Conservation (phyloP, 139 green algal species). For the Tetraselmis chui region DNA sequence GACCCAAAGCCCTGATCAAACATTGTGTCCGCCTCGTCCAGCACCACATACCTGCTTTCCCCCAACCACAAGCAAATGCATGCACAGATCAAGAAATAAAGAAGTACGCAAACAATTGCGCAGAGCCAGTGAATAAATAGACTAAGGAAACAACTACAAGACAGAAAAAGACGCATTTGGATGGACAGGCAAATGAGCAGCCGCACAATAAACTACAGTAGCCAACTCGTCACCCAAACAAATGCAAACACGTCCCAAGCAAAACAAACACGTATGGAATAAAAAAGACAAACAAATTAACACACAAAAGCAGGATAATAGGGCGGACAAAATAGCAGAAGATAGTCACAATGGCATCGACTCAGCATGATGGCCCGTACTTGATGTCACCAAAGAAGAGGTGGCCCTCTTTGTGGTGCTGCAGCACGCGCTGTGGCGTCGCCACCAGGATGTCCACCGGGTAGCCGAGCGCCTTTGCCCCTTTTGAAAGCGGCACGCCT, state of each 20-base stretch:
- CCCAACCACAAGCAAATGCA: too few species aligned
- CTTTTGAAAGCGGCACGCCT: slow-evolving; percentile 29
- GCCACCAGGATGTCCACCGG: slow-evolving; percentile 83
- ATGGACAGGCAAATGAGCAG: too few species aligned
- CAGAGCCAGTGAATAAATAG: too few species aligned
- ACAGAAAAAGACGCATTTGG: too few species aligned
- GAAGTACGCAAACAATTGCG: too few species aligned
- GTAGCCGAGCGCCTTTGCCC: slow-evolving; percentile 45
- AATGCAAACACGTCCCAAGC: too few species aligned
- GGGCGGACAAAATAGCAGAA: background rate
- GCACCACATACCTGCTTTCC: slow-evolving; percentile 50
- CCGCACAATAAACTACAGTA: too few species aligned
- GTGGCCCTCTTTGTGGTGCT: slow-evolving; percentile 69
- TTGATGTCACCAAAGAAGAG: slow-evolving; percentile 77
- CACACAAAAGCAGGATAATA: slow-evolving; percentile 18
- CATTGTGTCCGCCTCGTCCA: slow-evolving; percentile 98
- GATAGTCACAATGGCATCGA: background rate
- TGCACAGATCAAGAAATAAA: too few species aligned
- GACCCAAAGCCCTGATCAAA: slow-evolving; percentile 64
- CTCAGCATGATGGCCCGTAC: slow-evolving; percentile 2
- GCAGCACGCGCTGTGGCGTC: slow-evolving; percentile 75
- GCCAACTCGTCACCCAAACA: too few species aligned
- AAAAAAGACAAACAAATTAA: background rate
- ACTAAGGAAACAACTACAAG: too few species aligned
- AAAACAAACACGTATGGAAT: background rate